Evolutionary conservation across 2,329 filamentous ascomycete genomes (phyloP).

Genomic region (Penicillium fuscoglaucum): DNA sequence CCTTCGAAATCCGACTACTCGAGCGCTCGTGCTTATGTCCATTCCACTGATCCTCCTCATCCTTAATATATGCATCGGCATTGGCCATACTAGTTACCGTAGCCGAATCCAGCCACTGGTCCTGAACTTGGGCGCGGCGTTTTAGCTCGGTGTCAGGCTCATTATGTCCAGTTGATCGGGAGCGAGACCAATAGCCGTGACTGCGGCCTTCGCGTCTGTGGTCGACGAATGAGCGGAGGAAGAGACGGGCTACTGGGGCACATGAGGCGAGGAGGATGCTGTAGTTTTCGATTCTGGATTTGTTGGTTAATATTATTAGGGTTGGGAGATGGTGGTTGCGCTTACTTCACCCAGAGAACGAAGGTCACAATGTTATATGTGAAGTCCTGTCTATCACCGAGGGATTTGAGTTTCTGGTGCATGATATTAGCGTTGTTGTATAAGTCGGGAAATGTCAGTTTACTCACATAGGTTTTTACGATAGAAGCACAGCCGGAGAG

Average conservation of each 20-base stretch:
- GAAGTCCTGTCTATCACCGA: constrained; percentile 37
- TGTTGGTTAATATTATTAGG: neutral
- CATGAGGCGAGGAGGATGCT: constrained; percentile 40
- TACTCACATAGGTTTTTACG: constrained; percentile 38
- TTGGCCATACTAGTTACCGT: constrained; percentile 4
- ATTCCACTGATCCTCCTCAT: constrained; percentile 21
- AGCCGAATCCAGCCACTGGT: constrained; percentile 22
- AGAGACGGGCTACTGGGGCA: constrained; percentile 36
- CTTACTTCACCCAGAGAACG: constrained; percentile 41
- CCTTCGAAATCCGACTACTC: constrained; percentile 13
- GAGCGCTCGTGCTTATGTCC: constrained; percentile 12
- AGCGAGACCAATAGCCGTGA: constrained; percentile 27
- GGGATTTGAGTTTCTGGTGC: constrained; percentile 33
- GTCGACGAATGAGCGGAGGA: constrained; percentile 34
- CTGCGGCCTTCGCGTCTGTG: constrained; percentile 21
- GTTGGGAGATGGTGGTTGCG: neutral
- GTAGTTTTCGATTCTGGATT: constrained; percentile 39
- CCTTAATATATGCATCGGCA: constrained; percentile 4
- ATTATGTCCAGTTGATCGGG: constrained; percentile 20
- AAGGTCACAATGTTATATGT: constrained; percentile 41
- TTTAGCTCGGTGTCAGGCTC: constrained; percentile 22
- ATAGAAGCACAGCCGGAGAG: constrained; percentile 39
- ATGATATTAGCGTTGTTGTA: neutral
- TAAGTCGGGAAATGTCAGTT: rapidly evolving
- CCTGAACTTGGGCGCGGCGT: constrained; percentile 3